Conservation (phyloP, 129 eudicot species). For the Sambucus nigra region DNA sequence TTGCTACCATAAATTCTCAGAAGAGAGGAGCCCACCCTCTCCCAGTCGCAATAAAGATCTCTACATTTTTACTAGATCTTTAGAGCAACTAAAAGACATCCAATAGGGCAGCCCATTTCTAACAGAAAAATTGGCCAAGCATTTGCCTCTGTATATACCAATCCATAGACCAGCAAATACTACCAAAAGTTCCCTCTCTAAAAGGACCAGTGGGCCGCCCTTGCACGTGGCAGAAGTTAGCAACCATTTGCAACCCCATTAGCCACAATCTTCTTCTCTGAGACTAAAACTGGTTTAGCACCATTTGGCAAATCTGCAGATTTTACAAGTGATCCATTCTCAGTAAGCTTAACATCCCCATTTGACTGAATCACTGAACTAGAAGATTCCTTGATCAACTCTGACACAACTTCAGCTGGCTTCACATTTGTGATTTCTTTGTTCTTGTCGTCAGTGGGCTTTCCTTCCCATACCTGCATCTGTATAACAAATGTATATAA, state of each 20-base stretch:
- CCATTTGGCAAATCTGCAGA: conserved; percentile 5
- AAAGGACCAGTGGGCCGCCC: background rate
- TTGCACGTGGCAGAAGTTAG: conserved; percentile 7
- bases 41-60: background rate
- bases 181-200: background rate
- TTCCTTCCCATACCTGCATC: conserved; percentile 25
- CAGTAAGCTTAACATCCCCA: conserved; percentile 10
- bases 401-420: conserved; percentile 4
- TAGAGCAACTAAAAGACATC: background rate
- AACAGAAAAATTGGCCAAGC: background rate
- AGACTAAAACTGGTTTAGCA: conserved; percentile 8
- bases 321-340: conserved; percentile 6
- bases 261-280: conserved; percentile 10
- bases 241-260: conserved; percentile 20
- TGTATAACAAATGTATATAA: background rate
- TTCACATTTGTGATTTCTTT: conserved; percentile 17
- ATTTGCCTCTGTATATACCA: background rate
- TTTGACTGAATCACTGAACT: background rate
- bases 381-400: background rate
- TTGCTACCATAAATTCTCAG: background rate
- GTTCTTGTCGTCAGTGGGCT: conserved; percentile 12
- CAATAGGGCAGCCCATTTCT: background rate
- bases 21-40: background rate
- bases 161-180: background rate
- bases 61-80: background rate